Evolutionary conservation across 257 asterid species (phyloP).

Genomic region (Nicotiana paniculata): DNA sequence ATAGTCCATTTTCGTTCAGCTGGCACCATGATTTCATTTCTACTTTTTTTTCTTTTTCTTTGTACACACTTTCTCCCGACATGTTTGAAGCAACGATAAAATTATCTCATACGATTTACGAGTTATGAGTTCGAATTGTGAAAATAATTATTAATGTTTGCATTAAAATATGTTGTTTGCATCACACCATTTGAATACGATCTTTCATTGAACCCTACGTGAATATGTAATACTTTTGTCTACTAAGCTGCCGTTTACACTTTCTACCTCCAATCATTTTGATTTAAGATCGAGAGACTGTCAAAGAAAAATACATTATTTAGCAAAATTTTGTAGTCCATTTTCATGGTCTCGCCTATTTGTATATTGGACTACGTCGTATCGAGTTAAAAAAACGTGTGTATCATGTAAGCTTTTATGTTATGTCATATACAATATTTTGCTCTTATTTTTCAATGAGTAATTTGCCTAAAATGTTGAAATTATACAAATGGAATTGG

Average conservation of each 20-base stretch:
- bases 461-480: not conserved
- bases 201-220: too few species aligned
- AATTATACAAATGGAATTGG: not conserved
- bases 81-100: too few species aligned
- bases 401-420: not conserved
- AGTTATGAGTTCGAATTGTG: accelerated
- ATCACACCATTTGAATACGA: too few species aligned
- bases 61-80: not conserved
- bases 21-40: slow-evolving; percentile 4
- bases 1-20: slow-evolving; percentile 5
- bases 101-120: too few species aligned
- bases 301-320: too few species aligned
- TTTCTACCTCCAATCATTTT: not conserved
- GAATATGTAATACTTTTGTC: too few species aligned
- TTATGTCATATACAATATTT: not conserved
- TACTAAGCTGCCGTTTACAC: too few species aligned
- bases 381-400: not conserved
- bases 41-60: not conserved
- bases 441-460: not conserved
- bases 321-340: too few species aligned
- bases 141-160: too few species aligned
- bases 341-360: not conserved
- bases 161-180: accelerated
- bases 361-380: not conserved
- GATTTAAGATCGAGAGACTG: not conserved